Evolutionary conservation across 2,329 filamentous ascomycete species (phyloP).

Genomic region (Pseudogymnoascus sp.): DNA sequence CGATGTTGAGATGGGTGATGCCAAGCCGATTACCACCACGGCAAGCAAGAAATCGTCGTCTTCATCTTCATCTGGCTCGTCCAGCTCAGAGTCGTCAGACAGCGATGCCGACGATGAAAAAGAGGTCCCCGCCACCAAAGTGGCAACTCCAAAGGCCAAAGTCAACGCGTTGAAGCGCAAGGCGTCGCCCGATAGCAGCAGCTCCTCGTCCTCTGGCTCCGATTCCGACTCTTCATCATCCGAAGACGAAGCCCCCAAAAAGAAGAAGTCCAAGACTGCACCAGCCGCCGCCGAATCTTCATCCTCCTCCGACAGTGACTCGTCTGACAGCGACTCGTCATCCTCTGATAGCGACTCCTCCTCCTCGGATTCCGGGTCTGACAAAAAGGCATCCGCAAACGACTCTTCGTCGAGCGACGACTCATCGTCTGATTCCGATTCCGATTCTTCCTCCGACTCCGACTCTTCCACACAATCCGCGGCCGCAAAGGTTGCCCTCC

Average conservation of each 20-base stretch:
- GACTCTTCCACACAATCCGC: slow-evolving; percentile 15
- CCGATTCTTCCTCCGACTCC: slow-evolving; percentile 23
- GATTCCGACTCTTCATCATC: slow-evolving; percentile 30
- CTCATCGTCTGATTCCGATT: slow-evolving; percentile 14
- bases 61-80: slow-evolving; percentile 32
- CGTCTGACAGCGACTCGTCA: slow-evolving; percentile 24
- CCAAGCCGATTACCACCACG: slow-evolving; percentile 26
- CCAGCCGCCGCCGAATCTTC: slow-evolving; percentile 32
- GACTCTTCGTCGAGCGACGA: slow-evolving; percentile 16
- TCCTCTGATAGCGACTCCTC: slow-evolving; percentile 4
- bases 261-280: slow-evolving; percentile 43
- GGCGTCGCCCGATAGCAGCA: slow-evolving; percentile 37
- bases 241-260: slow-evolving; percentile 38
- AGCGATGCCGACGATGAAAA: slow-evolving; percentile 46
- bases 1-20: slow-evolving; percentile 31
- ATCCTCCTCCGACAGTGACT: slow-evolving; percentile 30
- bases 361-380: slow-evolving; percentile 22
- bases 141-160: slow-evolving; percentile 23
- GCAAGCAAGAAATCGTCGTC: slow-evolving; percentile 30
- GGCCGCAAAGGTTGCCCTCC: slow-evolving; percentile 23
- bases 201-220: slow-evolving; percentile 29
- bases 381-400: slow-evolving; percentile 18
- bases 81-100: slow-evolving; percentile 37
- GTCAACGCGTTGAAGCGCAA: slow-evolving; percentile 48
- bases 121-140: slow-evolving; percentile 28